These are phyloP conservation scores for Berberis vulgaris DNA, from an alignment of 164 flowering plant genomes.

Conservation along the genomic window DNA sequence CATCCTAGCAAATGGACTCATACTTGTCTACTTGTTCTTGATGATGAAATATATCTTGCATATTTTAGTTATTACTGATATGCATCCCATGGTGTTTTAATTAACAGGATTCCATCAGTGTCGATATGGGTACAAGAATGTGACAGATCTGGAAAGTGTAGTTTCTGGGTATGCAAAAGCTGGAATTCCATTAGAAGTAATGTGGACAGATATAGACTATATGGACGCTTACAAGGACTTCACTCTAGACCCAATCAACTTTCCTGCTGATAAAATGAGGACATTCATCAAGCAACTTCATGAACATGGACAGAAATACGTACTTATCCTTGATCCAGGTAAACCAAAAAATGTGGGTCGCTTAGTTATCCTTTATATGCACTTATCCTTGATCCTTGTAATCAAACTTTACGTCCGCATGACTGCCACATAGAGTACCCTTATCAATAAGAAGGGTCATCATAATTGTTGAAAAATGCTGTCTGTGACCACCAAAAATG, in stretches of 20 bases:
- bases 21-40: too few species aligned
- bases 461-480: too few species aligned
- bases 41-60: too few species aligned
- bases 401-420: too few species aligned
- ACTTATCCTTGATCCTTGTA: too few species aligned
- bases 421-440: too few species aligned
- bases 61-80: not conserved
- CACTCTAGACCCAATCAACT: slow-evolving; percentile 73
- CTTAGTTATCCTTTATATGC: too few species aligned
- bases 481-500: too few species aligned
- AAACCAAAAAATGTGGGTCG: not conserved
- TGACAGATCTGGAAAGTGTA: slow-evolving; percentile 53
- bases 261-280: slow-evolving; percentile 45
- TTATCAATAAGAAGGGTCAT: too few species aligned
- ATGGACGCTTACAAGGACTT: slow-evolving; percentile 82
- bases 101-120: slow-evolving; percentile 81
- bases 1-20: too few species aligned
- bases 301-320: slow-evolving; percentile 55
- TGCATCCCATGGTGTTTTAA: not conserved
- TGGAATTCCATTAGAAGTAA: slow-evolving; percentile 71
- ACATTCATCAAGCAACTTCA: slow-evolving; percentile 52
- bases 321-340: slow-evolving; percentile 82
- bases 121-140: slow-evolving; percentile 64
- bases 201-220: slow-evolving; percentile 90
- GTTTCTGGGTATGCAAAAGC: slow-evolving; percentile 77